Base-by-base conservation (phyloP, 2,329 filamentous ascomycete genomes). In the Sarocladium kiliense region DNA sequence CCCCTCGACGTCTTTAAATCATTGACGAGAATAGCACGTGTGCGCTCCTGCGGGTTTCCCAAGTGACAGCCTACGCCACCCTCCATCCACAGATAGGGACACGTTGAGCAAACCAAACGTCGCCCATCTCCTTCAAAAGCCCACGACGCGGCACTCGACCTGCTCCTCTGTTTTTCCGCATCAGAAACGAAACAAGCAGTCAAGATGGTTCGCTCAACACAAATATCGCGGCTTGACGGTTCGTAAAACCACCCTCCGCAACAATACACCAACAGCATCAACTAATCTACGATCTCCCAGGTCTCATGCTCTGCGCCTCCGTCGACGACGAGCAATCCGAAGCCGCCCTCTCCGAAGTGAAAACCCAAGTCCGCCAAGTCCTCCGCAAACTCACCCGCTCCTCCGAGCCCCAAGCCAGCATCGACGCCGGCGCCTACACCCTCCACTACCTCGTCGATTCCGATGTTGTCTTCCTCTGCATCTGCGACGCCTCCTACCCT, bases 191-290 rank as follows among this genome's bases (percentile, higher is more conserved):
- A 21, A 49, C 37, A 27, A 54, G 42, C 39, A 55, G 42, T 39
- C 61, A 71, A 63, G 25, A 94, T 93, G 91, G 93, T 96, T 66
- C 85, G 84, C 71, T 94, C 92, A 65, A 99, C 93, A 54, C 90
- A 96, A 75, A 96, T 99, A 75, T 88, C 91, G 61, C 83, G 94
- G 73, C 82, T 97, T 53, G 94, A 97, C 75, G 93, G 91, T 94
- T 68, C 57, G 64, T 58, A n/a, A n/a, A n/a, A n/a, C n/a, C n/a
- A n/a, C n/a, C n/a, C n/a, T n/a, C n/a, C n/a, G n/a, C n/a, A n/a
- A n/a, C n/a, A n/a, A n/a, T n/a, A n/a, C n/a, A n/a, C n/a, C n/a
- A n/a, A n/a, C n/a, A n/a, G n/a, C n/a, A n/a, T 32, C 32, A 27
- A 51, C 54, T n/a, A 23, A 34, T 26, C 42, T 21, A 44, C 16